Conservation (phyloP, 768 basidiomycete genomes). For the Leucocoprinus sp. region DNA sequence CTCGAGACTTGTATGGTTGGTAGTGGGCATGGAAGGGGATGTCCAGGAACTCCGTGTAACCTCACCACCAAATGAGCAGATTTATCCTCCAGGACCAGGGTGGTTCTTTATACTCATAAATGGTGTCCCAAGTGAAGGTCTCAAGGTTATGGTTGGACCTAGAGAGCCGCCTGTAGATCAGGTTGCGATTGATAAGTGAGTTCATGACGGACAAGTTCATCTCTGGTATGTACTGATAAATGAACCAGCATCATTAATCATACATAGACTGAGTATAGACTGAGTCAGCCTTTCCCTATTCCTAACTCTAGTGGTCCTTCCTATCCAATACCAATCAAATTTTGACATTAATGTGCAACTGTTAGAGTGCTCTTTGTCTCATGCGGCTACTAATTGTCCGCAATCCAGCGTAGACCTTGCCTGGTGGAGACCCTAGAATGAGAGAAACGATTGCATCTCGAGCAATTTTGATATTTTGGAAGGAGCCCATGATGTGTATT, state of each 20-base stretch:
- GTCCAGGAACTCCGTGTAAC: neutral
- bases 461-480: conserved; percentile 97
- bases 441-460: conserved; percentile 93
- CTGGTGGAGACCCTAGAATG: conserved; percentile 92
- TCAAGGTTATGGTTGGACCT: conserved; percentile 65
- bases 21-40: conserved; percentile 35
- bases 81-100: conserved; percentile 79
- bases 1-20: conserved; percentile 65
- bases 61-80: conserved; percentile 47
- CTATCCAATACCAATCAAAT: neutral
- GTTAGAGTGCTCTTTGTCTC: conserved; percentile 82
- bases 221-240: neutral
- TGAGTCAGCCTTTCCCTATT: neutral
- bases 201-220: conserved; percentile 4
- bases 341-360: neutral
- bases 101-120: conserved; percentile 64
- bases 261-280: neutral
- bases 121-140: conserved; percentile 57
- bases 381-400: conserved; percentile 87
- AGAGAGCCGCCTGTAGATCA: conserved; percentile 49
- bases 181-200: conserved; percentile 51
- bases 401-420: conserved; percentile 86
- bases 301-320: neutral
- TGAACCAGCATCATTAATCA: neutral
- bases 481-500: conserved; percentile 97